Evolutionary conservation across 169 alveolate genomes (phyloP).

Genomic region (Plasmodium malariae): DNA sequence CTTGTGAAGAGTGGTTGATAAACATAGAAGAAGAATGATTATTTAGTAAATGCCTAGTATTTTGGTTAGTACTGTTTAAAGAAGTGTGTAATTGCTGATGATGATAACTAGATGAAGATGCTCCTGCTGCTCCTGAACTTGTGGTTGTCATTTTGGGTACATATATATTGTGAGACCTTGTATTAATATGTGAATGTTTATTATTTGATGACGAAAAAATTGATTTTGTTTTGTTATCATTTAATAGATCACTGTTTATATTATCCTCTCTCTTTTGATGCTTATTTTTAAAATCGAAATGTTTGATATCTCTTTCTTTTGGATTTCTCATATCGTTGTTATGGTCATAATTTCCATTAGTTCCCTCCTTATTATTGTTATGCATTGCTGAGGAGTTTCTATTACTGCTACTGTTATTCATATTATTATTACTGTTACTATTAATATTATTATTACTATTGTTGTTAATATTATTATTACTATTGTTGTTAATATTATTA

Average conservation of each 20-base stretch:
- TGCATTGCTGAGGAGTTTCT: background rate
- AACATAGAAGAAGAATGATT: constrained; percentile 22
- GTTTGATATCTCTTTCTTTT: constrained; percentile 63
- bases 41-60: constrained; percentile 18
- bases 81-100: constrained; percentile 22
- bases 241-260: constrained; percentile 23
- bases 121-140: background rate
- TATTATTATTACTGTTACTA: background rate
- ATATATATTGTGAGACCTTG: constrained; percentile 35
- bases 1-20: constrained; percentile 21
- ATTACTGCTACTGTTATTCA: background rate
- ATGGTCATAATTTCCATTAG: constrained; percentile 32
- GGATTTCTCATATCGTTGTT: constrained; percentile 29
- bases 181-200: constrained; percentile 38
- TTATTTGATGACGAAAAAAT: constrained; percentile 13
- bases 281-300: constrained; percentile 47
- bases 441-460: background rate
- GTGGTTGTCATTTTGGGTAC: constrained; percentile 39
- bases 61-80: constrained; percentile 4
- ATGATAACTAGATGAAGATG: constrained; percentile 4
- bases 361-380: background rate
- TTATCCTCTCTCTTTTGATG: constrained; percentile 49
- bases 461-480: background rate
- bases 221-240: constrained; percentile 30
- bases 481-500: background rate